These are phyloP conservation scores for Davidsoniella eucalypti DNA, from an alignment of 2,329 filamentous ascomycete genomes.

Conservation along the genomic window DNA sequence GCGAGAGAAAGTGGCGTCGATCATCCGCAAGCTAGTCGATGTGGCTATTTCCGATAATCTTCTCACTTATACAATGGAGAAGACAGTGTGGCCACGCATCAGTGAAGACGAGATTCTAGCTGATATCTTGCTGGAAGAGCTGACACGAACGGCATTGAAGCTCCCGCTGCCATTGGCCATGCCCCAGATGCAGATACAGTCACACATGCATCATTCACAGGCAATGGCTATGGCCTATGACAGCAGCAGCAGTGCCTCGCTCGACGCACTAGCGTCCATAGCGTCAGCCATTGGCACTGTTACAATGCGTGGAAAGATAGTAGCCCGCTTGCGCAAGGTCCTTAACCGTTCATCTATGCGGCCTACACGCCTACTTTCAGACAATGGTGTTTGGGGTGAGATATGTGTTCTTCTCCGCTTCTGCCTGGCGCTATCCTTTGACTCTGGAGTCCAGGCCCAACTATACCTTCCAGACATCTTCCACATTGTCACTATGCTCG, in stretches of 20 bases:
- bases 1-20: slow-evolving; percentile 43
- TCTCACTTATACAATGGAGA: slow-evolving; percentile 43
- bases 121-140: slow-evolving; percentile 51
- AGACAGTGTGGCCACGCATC: slow-evolving; percentile 48
- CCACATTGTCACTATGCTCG: slow-evolving; percentile 54
- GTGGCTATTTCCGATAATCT: slow-evolving; percentile 44
- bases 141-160: slow-evolving; percentile 44
- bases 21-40: slow-evolving; percentile 52
- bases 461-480: slow-evolving; percentile 53
- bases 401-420: slow-evolving; percentile 51
- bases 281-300: slow-evolving; percentile 47
- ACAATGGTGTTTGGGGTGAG: slow-evolving; percentile 54
- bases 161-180: slow-evolving; percentile 22
- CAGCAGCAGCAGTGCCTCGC: slow-evolving; percentile 19
- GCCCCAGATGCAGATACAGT: too few species aligned
- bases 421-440: slow-evolving; percentile 49
- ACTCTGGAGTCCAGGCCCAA: slow-evolving; percentile 50
- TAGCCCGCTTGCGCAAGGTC: slow-evolving; percentile 48
- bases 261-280: slow-evolving; percentile 45
- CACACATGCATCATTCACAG: too few species aligned
- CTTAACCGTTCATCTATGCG: slow-evolving; percentile 50
- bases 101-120: slow-evolving; percentile 47
- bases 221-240: not conserved
- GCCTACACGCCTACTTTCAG: slow-evolving; percentile 47
- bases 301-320: slow-evolving; percentile 47